Conservation (phyloP, 2,329 filamentous ascomycete species). For the Fusarium papillatum region DNA sequence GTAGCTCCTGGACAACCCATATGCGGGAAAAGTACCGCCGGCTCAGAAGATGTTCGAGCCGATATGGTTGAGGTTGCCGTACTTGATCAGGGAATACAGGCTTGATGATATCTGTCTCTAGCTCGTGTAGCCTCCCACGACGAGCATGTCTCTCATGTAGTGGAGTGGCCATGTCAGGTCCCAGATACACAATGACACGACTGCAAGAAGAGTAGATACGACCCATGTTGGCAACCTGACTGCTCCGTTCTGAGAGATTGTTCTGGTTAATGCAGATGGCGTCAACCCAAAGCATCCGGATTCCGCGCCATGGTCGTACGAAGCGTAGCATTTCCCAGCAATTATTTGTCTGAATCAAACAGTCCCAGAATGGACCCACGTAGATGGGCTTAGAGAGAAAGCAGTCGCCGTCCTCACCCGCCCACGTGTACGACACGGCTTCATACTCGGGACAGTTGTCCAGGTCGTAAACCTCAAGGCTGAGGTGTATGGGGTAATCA, state of each 20-base stretch:
- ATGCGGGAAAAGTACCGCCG: neutral
- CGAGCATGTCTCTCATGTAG: neutral
- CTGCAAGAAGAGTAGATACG: neutral
- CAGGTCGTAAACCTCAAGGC: neutral
- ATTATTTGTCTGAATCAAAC: neutral
- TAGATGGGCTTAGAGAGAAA: neutral
- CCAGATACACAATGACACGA: neutral
- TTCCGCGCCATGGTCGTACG: neutral
- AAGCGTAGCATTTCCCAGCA: constrained; percentile 1
- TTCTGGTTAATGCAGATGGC: constrained; percentile 8
- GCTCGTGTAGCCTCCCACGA: neutral
- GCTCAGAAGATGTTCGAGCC: neutral
- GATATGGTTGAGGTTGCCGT: neutral
- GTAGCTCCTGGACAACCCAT: neutral
- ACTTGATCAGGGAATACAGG: neutral
- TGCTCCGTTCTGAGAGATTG: neutral
- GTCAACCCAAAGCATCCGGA: constrained; percentile 4
- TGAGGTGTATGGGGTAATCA: neutral
- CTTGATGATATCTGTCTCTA: neutral
- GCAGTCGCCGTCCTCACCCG: neutral
- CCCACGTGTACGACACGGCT: constrained; percentile 1
- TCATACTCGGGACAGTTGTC: neutral
- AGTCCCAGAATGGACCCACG: neutral
- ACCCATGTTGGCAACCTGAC: neutral
- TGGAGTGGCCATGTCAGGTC: neutral